phyloP scores from a whole-genome alignment of 2,329 filamentous ascomycete species.

The Fusarium zealandicum region DNA sequence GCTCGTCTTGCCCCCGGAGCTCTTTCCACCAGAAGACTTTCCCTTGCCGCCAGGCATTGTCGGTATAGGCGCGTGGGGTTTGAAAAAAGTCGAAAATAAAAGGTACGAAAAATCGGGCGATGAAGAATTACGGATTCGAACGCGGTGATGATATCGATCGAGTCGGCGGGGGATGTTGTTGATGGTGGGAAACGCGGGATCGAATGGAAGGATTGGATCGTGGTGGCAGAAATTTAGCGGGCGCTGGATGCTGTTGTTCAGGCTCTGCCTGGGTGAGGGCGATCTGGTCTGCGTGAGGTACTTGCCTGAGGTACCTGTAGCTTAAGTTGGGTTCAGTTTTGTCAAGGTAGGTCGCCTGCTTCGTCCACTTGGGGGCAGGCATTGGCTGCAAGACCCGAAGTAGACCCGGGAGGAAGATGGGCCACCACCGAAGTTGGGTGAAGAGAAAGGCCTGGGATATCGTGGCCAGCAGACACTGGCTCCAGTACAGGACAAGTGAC shows the following conservation, averaged over 20 bases:
- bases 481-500: not conserved
- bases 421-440: conserved; percentile 31
- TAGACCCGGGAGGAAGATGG: conserved; percentile 37
- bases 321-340: not conserved
- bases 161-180: conserved; percentile 38
- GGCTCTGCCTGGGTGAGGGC: conserved; percentile 30
- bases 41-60: conserved; percentile 88
- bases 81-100: conserved; percentile 32
- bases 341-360: conserved; percentile 2
- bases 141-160: conserved; percentile 29
- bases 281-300: conserved; percentile 25
- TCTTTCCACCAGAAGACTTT: conserved; percentile 91
- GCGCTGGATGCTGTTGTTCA: conserved; percentile 43
- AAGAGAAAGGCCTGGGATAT: conserved; percentile 15
- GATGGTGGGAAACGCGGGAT: conserved; percentile 40
- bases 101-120: conserved; percentile 22
- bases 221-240: conserved; percentile 44
- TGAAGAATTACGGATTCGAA: conserved; percentile 33
- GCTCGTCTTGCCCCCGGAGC: conserved; percentile 76
- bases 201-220: conserved; percentile 23
- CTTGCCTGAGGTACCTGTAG: conserved; percentile 29
- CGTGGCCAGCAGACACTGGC: conserved; percentile 16
- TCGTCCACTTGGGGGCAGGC: not conserved
- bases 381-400: conserved; percentile 34
- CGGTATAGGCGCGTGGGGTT: conserved; percentile 26